phyloP scores from a whole-genome alignment of 192 early-diverging fungal genomes.

The Gamsiella multidivaricata region DNA sequence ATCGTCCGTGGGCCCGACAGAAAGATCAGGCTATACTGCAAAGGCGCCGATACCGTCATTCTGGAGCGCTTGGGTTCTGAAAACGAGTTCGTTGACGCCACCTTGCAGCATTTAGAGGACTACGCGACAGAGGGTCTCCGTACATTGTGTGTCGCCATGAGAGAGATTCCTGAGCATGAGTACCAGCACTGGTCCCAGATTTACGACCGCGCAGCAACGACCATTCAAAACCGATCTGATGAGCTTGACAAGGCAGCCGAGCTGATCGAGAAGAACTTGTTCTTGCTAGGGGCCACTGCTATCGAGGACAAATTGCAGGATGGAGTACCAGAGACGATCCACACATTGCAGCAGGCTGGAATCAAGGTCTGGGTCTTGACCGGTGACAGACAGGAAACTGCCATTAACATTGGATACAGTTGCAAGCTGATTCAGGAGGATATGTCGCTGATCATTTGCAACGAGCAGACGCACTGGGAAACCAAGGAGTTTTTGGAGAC shows the following conservation, averaged over 20 bases:
- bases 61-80: slow-evolving; percentile 84
- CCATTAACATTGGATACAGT: slow-evolving; percentile 98
- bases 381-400: slow-evolving; percentile 98
- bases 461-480: slow-evolving; percentile 90
- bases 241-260: slow-evolving; percentile 94
- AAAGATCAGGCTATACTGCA: slow-evolving; percentile 90
- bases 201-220: slow-evolving; percentile 90
- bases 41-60: slow-evolving; percentile 98
- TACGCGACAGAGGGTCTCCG: slow-evolving; percentile 96
- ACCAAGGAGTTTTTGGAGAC: slow-evolving; percentile 92
- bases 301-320: slow-evolving; percentile 99
- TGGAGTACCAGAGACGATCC: slow-evolving; percentile 98
- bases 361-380: slow-evolving; percentile 99
- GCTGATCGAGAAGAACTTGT: slow-evolving; percentile 92
- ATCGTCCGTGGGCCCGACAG: slow-evolving; percentile 90
- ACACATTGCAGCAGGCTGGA: slow-evolving; percentile 92
- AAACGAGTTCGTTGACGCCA: slow-evolving; percentile 78
- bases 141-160: slow-evolving; percentile 95
- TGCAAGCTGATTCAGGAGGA: slow-evolving; percentile 97
- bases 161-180: slow-evolving; percentile 90
- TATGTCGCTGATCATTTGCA: slow-evolving; percentile 94
- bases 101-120: slow-evolving; percentile 86
- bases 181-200: slow-evolving; percentile 85
- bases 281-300: slow-evolving; percentile 95
- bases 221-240: slow-evolving; percentile 87